Percentiles rank a stretch among this genome's conserved stretches.
These are phyloP conservation scores for Floccularia luteovirens DNA, from an alignment of 768 basidiomycete species.

Conservation along the genomic window DNA sequence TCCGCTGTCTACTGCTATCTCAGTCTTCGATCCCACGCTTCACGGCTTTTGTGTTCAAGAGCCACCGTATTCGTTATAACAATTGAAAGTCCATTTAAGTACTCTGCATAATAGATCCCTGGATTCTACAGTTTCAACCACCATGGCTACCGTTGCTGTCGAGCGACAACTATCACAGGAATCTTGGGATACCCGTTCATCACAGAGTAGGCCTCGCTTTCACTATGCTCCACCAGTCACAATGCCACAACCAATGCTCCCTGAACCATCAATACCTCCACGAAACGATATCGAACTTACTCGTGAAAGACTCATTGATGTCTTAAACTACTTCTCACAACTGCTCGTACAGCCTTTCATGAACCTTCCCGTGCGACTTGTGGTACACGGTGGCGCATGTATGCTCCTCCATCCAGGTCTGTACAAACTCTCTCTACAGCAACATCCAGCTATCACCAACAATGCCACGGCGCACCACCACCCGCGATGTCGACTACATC, in stretches of 20 bases:
- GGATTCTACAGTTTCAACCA: no score
- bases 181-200: no score
- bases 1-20: no score
- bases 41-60: no score
- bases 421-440: constrained; percentile 20
- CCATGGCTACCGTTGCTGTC: no score
- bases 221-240: neutral
- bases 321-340: constrained; percentile 45
- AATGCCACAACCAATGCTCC: neutral
- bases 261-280: constrained; percentile 8
- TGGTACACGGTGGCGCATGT: constrained; percentile 67
- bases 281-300: constrained; percentile 33
- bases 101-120: no score
- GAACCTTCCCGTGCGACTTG: constrained; percentile 42
- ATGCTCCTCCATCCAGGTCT: constrained; percentile 57
- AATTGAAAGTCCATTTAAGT: no score
- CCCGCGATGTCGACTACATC: constrained; percentile 65
- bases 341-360: constrained; percentile 38
- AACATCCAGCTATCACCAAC: constrained; percentile 15
- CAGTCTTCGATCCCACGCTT: no score
- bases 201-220: neutral
- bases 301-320: constrained; percentile 30
- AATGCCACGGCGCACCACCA: constrained; percentile 38
- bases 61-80: no score
- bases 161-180: no score